These are phyloP conservation scores for Candida bentonensis DNA, from an alignment of 805 yeast genomes.

Conservation along the genomic window DNA sequence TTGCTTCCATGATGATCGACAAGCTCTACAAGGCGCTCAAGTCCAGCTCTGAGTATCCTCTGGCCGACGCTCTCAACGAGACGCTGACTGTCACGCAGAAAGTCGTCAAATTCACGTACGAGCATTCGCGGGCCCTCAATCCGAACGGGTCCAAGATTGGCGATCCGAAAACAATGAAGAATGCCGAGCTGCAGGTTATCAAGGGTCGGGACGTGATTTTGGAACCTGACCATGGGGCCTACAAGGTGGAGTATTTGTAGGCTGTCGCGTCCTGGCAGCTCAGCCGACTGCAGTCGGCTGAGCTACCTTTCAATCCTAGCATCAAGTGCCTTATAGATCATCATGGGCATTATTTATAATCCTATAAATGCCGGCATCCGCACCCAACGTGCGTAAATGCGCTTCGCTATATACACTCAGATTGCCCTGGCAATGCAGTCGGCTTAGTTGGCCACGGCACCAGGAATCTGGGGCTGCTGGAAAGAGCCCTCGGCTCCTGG, in stretches of 20 bases:
- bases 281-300: no score
- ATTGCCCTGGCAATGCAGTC: no score
- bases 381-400: no score
- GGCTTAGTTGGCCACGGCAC: slow-evolving; percentile 1
- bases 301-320: no score
- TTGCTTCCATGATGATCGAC: slow-evolving; percentile 66
- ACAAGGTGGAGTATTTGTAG: neutral
- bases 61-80: slow-evolving; percentile 24
- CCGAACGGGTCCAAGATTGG: slow-evolving; percentile 20
- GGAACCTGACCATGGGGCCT: neutral
- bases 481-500: slow-evolving; percentile 1
- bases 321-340: no score
- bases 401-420: no score
- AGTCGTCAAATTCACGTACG: slow-evolving; percentile 25
- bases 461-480: neutral
- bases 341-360: no score
- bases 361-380: no score
- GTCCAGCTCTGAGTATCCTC: slow-evolving; percentile 13
- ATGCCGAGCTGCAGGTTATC: slow-evolving; percentile 57
- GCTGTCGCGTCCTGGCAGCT: no score
- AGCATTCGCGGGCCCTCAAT: slow-evolving; percentile 5
- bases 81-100: slow-evolving; percentile 31
- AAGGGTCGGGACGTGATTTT: slow-evolving; percentile 33
- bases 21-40: slow-evolving; percentile 28
- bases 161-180: slow-evolving; percentile 42